These are phyloP conservation scores for Ulota crispa DNA, from an alignment of 225 moss, liverwort and hornwort species.

Conservation along the genomic window DNA sequence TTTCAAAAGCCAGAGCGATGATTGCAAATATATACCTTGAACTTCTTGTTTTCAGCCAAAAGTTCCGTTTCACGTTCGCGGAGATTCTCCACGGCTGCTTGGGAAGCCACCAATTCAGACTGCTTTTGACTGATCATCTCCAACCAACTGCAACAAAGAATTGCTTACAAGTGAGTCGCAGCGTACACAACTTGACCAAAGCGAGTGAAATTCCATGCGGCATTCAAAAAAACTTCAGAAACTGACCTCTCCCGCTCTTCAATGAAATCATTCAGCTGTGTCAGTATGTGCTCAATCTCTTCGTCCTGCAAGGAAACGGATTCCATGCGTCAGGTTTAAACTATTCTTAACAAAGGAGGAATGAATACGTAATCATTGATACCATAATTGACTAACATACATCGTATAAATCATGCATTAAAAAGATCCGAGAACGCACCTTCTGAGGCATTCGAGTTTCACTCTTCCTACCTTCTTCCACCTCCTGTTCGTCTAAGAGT, in stretches of 20 bases:
- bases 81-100: conserved; percentile 40
- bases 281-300: conserved; percentile 62
- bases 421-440: neutral
- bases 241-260: conserved; percentile 55
- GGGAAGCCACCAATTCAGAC: conserved; percentile 50
- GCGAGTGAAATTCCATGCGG: neutral
- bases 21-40: conserved; percentile 32
- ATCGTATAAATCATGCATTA: neutral
- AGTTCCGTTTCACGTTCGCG: conserved; percentile 48
- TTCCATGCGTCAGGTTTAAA: neutral
- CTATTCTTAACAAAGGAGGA: too few species aligned
- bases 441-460: conserved; percentile 43
- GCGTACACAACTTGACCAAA: neutral
- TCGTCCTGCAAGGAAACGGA: conserved; percentile 53
- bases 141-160: conserved; percentile 47
- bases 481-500: conserved; percentile 73
- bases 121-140: conserved; percentile 57
- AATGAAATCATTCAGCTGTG: conserved; percentile 71
- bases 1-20: neutral
- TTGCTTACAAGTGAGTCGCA: conserved; percentile 2
- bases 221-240: neutral
- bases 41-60: conserved; percentile 34
- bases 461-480: conserved; percentile 61
- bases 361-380: neutral
- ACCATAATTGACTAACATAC: neutral